These are phyloP conservation scores for Chrysoporthe puriensis DNA, from an alignment of 2,329 filamentous ascomycete genomes.

Conservation along the genomic window DNA sequence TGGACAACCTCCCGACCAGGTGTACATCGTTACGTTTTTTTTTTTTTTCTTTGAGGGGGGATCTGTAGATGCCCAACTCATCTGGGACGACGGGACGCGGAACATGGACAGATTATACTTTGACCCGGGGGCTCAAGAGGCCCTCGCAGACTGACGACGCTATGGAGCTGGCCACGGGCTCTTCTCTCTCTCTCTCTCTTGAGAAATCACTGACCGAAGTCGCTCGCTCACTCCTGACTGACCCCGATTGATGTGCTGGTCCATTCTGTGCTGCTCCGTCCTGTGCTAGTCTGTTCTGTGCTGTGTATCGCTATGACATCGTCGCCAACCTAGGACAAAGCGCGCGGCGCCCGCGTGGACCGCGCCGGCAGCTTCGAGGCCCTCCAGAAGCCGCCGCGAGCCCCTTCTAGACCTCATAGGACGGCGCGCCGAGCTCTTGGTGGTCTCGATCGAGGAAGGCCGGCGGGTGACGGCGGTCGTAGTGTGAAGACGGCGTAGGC, in stretches of 20 bases:
- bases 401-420: too few relatives aligned
- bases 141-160: constrained; percentile 1
- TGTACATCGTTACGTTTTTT: not conserved
- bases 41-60: not conserved
- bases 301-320: not conserved
- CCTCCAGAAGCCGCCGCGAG: too few relatives aligned
- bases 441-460: too few relatives aligned
- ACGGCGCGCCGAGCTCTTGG: too few relatives aligned
- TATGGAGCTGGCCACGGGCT: not conserved
- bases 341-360: too few relatives aligned
- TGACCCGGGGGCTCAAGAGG: not conserved
- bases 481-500: not conserved
- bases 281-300: not conserved
- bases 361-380: too few relatives aligned
- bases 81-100: constrained; percentile 22
- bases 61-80: constrained; percentile 29
- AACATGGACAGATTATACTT: constrained; percentile 7
- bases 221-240: constrained; percentile 9
- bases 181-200: not conserved
- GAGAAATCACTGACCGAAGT: constrained; percentile 21
- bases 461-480: not conserved
- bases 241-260: not conserved
- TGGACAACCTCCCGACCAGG: not conserved
- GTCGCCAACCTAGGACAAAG: too few relatives aligned
- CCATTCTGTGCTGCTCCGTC: not conserved